These are phyloP conservation scores for Didymella glomerata DNA, from an alignment of 2,329 filamentous ascomycete genomes.

Conservation along the genomic window DNA sequence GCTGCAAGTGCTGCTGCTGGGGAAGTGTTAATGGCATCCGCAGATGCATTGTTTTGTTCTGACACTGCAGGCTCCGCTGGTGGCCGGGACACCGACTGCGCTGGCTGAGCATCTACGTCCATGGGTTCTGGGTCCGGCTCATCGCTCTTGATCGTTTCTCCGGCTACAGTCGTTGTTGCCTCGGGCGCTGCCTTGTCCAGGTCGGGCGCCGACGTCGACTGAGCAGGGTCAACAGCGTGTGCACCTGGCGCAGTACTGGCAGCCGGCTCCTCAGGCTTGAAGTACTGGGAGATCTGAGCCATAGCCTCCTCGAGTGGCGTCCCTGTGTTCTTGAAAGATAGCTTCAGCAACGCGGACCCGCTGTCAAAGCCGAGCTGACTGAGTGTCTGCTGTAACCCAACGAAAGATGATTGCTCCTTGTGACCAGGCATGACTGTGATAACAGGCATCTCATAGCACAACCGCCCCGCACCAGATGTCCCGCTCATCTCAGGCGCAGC, in stretches of 20 bases:
- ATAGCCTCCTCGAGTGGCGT: conserved; percentile 86
- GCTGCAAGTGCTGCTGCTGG: conserved; percentile 34
- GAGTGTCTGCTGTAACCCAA: conserved; percentile 87
- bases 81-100: conserved; percentile 15
- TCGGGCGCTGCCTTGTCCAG: conserved; percentile 36
- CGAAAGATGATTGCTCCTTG: conserved; percentile 77
- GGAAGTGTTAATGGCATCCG: conserved; percentile 29
- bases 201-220: conserved; percentile 37
- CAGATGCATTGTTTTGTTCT: conserved; percentile 26
- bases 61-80: conserved; percentile 25
- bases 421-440: conserved; percentile 77
- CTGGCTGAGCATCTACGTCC: conserved; percentile 40
- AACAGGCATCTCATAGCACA: conserved; percentile 88
- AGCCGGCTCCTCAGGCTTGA: conserved; percentile 59
- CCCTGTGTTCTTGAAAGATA: conserved; percentile 79
- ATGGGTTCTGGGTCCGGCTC: conserved; percentile 42
- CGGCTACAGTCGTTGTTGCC: conserved; percentile 35
- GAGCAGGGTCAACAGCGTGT: conserved; percentile 39
- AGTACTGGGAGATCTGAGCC: conserved; percentile 79
- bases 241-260: conserved; percentile 39
- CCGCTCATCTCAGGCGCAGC: conserved; percentile 72
- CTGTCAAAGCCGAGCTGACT: conserved; percentile 86
- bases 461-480: conserved; percentile 69
- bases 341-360: conserved; percentile 79
- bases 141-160: conserved; percentile 33